Conservation (phyloP, 805 yeast genomes). For the Ogataea glucozyma region DNA sequence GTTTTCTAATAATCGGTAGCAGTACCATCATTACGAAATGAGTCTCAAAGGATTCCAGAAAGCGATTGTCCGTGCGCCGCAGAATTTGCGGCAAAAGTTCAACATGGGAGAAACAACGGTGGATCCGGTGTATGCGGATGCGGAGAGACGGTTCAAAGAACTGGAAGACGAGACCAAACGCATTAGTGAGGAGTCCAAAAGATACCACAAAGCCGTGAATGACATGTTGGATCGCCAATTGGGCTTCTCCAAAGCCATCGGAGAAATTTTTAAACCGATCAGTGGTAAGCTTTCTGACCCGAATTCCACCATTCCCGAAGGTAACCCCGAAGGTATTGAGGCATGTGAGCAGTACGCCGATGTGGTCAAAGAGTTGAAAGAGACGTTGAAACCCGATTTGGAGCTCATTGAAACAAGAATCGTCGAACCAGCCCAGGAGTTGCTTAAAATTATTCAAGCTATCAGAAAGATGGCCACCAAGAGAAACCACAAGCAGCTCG, state of each 20-base stretch:
- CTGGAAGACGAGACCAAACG: conserved; percentile 87
- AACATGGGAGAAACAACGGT: conserved; percentile 79
- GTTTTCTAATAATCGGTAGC: no score
- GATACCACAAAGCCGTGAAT: conserved; percentile 88
- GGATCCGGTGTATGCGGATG: conserved; percentile 91
- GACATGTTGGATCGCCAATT: conserved; percentile 93
- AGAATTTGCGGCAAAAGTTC: conserved; percentile 83
- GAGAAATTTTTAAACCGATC: conserved; percentile 94
- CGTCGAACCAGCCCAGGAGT: conserved; percentile 88
- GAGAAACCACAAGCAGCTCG: conserved; percentile 93
- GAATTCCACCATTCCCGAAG: conserved; percentile 80
- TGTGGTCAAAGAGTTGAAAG: conserved; percentile 83
- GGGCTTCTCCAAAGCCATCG: conserved; percentile 93
- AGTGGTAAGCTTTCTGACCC: conserved; percentile 92
- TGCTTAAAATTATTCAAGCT: conserved; percentile 74
- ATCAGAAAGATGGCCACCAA: conserved; percentile 94
- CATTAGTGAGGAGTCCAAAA: conserved; percentile 83
- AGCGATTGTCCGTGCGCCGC: conserved; percentile 86
- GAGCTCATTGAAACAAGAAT: conserved; percentile 89
- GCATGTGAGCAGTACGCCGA: conserved; percentile 92
- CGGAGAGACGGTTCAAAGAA: conserved; percentile 94
- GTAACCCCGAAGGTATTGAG: conserved; percentile 93
- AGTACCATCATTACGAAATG: conserved; percentile 47
- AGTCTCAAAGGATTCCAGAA: conserved; percentile 87
- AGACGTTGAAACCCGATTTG: conserved; percentile 85